Base-by-base conservation (phyloP, 768 basidiomycete genomes). In the Gyrodon lividus region DNA sequence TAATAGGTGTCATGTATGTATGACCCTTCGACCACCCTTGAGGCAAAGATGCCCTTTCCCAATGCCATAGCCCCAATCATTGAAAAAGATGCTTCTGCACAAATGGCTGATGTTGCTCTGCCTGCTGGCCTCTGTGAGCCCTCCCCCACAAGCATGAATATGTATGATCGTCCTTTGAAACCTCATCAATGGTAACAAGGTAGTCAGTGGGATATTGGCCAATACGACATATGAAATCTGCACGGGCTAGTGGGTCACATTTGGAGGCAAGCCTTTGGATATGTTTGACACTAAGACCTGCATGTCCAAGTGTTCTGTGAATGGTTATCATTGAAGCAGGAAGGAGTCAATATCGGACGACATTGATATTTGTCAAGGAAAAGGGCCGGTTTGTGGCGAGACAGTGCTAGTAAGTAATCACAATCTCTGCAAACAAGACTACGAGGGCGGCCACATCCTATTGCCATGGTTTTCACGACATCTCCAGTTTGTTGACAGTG, bases 1-100 rank as follows among this genome's bases (percentile, higher is more conserved):
- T 70, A 23, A 48, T 58, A 68, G 6, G 37, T 16, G 2, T 46
- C 55, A 13, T 54, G 43, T 2, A 55, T 71, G 58, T 72, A 65
- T 1, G 66, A 69, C 2, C 70, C 69, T 34, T 69, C 59, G 19
- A 71, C 58, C n/a, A 67, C 65, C 7, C 44, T 64, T 10, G 48
- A 50, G 7, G 61, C 59, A 7, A 64, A 53, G 35, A 72, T 67
- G 2, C 69, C 70, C 41, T 73, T 4, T 69, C 14, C 0, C 64
- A 67, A 10, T 73, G 59, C 1, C 68, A 12, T 43, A 28, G 23
- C 28, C 28, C 41, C 41, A 22, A n/a, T 16, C 42, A 26, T 16
- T n/a, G 24, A 43, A 34, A 30, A 30, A 1, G 7, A 2, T 9
- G 3, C 30, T 30, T 30, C 2, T 5, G 7, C 23, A 51, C 22